Percentiles rank a stretch among this genome's conserved stretches.
Evolutionary conservation across 2,329 filamentous ascomycete species (phyloP).

Genomic region (Catunica adiposa): DNA sequence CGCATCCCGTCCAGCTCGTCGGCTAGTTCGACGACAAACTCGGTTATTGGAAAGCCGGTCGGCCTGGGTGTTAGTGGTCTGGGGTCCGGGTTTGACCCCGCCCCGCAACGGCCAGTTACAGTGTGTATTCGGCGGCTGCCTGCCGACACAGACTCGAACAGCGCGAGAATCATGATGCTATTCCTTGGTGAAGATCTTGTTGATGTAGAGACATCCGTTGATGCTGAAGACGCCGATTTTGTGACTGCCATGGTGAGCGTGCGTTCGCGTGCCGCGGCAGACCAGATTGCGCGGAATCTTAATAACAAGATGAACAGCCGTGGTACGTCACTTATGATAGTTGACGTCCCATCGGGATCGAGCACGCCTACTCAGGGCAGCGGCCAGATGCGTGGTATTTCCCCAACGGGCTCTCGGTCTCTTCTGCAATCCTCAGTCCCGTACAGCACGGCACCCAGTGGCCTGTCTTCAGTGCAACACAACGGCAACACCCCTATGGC

Average conservation of each 20-base stretch:
- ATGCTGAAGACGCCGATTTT: constrained; percentile 7
- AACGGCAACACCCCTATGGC: constrained; percentile 41
- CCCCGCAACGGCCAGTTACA: constrained; percentile 12
- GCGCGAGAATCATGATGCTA: constrained; percentile 10
- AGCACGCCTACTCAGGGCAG: constrained; percentile 11
- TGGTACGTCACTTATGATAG: constrained; percentile 8
- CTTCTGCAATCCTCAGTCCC: constrained; percentile 6
- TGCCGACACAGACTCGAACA: constrained; percentile 5
- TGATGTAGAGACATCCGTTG: constrained; percentile 7
- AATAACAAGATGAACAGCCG: constrained; percentile 13
- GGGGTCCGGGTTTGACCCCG: constrained; percentile 11
- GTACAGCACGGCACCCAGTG: constrained; percentile 5
- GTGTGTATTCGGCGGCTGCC: constrained; percentile 10
- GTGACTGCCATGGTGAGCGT: constrained; percentile 9
- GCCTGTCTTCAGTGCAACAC: constrained; percentile 19
- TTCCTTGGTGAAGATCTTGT: constrained; percentile 13
- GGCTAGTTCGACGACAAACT: neutral
- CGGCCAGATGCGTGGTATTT: constrained; percentile 8
- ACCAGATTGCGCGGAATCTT: constrained; percentile 10
- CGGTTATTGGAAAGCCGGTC: neutral
- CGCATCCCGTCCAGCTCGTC: neutral
- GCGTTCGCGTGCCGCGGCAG: constrained; percentile 11
- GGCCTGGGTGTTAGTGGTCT: neutral
- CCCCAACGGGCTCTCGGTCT: constrained; percentile 5
- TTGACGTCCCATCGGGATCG: constrained; percentile 9